These are phyloP conservation scores for Nyssa sinensis DNA, from an alignment of 148 eudicot genomes.

Conservation along the genomic window DNA sequence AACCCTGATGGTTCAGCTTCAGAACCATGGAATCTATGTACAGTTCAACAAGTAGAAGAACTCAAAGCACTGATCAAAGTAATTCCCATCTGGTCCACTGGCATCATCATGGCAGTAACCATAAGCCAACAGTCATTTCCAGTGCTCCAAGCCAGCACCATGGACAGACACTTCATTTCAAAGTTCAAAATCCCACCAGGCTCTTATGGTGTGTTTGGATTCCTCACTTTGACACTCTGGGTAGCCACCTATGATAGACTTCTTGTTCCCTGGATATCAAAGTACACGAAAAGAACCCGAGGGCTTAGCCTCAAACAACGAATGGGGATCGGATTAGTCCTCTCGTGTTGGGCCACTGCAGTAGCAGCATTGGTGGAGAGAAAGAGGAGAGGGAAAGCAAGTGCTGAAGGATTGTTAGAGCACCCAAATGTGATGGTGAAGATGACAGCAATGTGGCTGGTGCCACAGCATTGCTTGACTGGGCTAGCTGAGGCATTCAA, in stretches of 20 bases:
- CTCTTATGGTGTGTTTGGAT: constrained; percentile 27
- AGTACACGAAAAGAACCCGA: constrained; percentile 23
- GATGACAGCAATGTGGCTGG: constrained; percentile 45
- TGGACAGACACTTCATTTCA: constrained; percentile 33
- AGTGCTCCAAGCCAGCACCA: constrained; percentile 37
- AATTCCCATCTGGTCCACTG: constrained; percentile 46
- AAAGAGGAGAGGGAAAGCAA: constrained; percentile 22
- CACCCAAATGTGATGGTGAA: constrained; percentile 19
- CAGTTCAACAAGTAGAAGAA: constrained; percentile 38
- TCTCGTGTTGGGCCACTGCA: constrained; percentile 27
- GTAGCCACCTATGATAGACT: constrained; percentile 32
- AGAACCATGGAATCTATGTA: constrained; percentile 36
- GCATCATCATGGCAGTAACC: constrained; percentile 33
- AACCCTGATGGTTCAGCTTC: constrained; percentile 17
- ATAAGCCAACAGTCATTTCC: constrained; percentile 39
- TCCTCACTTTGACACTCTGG: constrained; percentile 34
- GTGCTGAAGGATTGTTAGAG: constrained; percentile 20
- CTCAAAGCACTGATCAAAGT: constrained; percentile 38
- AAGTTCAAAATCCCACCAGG: constrained; percentile 40
- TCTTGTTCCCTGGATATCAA: constrained; percentile 26
- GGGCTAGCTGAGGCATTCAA: constrained; percentile 46
- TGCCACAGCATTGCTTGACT: constrained; percentile 34
- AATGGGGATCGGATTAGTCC: constrained; percentile 36
- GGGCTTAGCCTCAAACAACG: constrained; percentile 29
- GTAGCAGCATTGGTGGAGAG: constrained; percentile 34